Evolutionary conservation across 495 filamentous ascomycete genomes (phyloP), one percentile per base, ranked within the genome.

Genomic region (Penicillium paradoxum): DNA sequence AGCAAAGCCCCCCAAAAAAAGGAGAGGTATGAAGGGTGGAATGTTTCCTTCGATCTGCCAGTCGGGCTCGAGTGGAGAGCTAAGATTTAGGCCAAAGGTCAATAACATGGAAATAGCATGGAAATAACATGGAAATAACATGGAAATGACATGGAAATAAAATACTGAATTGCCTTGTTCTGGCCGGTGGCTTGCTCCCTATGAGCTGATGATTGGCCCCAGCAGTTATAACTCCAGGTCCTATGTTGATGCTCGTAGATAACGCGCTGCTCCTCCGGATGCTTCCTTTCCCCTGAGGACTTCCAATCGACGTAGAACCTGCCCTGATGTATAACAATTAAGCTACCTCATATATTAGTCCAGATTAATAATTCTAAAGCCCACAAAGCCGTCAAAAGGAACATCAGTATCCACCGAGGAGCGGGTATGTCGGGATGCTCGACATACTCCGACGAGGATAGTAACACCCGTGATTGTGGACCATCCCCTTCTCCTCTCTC

Each of bases 371-470:
- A 49, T 29, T 49, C 11, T 44, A 45, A 29, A 49, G 25, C 30
- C 1, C 4, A 24, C 9, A 46, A 17, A 7, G 15, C 38, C 39
- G 32, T 18, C 9, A 49, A 18, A 39, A 30, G 30, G 45, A 22
- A 47, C 34, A 27, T 37, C 45, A 33, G 38, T 42, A 38, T 29
- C 50, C 50, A 53, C 50, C 30, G 25, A 49, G 34, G 25, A 49
- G 34, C 46, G 50, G 50, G 41, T 53, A 45, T 45, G 41, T 15
- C 50, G 50, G 50, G 50, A 44, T n/a, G 18, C 50, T 53, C 32
- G n/a, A 51, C 41, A 45, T 45, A 38, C 41, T 44, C 50, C 50
- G 46, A 18, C n/a, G 45, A 49, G 45, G 33, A 51, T 24, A 38
- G 49, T 41, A 41, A 39, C 37, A 30, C 48, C 37, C 38, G 37